A percentile compares a stretch with the other conserved stretches of the same genome.
Evolutionary conservation across 129 eudicot species (phyloP).

Genomic region (Helianthus annuus): DNA sequence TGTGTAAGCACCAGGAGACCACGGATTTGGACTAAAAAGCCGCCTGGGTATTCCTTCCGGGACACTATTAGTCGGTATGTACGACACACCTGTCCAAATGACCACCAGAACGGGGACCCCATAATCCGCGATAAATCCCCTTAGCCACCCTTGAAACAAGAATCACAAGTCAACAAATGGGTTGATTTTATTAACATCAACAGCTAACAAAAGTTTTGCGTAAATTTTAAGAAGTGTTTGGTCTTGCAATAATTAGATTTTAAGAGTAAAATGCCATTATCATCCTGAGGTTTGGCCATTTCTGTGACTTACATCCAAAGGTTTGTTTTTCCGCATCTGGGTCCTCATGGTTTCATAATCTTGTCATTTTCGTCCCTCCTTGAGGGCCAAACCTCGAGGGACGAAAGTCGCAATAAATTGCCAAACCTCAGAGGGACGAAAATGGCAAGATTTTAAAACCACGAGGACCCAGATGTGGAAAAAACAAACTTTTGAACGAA

Average conservation of each 20-base stretch:
- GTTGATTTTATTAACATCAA: not conserved
- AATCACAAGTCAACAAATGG: slow-evolving; percentile 24
- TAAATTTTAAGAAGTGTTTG: not conserved
- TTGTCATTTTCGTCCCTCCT: too few species aligned
- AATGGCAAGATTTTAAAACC: too few species aligned
- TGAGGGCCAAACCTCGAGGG: too few species aligned
- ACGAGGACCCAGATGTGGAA: too few species aligned
- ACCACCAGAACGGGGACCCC: slow-evolving; percentile 97
- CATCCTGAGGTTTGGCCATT: too few species aligned
- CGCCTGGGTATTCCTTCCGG: slow-evolving; percentile 95
- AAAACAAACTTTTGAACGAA: too few species aligned
- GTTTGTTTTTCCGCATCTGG: too few species aligned
- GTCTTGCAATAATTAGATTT: not conserved
- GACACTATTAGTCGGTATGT: slow-evolving; percentile 78
- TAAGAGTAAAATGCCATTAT: not conserved
- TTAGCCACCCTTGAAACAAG: slow-evolving; percentile 72
- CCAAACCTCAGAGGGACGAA: too few species aligned
- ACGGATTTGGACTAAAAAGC: slow-evolving; percentile 93
- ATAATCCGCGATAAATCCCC: slow-evolving; percentile 90
- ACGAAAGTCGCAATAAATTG: too few species aligned
- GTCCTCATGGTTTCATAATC: too few species aligned
- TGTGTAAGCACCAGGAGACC: slow-evolving; percentile 93
- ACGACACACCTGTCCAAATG: slow-evolving; percentile 88
- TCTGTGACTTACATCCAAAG: too few species aligned
- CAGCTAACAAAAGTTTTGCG: not conserved